Base-by-base conservation (phyloP, 768 basidiomycete genomes). In the Candolleomyces aberdarensis region DNA sequence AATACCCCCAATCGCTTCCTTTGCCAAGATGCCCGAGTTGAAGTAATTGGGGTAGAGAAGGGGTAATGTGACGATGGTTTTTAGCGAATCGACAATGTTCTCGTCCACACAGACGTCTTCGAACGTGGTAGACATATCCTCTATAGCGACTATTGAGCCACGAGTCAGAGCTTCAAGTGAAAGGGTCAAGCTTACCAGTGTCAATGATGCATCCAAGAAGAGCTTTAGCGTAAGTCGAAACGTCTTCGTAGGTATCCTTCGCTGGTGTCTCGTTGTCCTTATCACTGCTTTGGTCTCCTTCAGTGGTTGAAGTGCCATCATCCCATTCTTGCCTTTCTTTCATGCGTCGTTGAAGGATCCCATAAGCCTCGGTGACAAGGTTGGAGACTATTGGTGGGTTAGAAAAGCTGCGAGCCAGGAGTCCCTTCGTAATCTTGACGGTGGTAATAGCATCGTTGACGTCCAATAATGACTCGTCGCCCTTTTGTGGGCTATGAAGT, bases 1-100 rank as follows among this genome's bases (percentile, higher is more conserved):
- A 51, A 83, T 79, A 67, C 83, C 83, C 64, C 82, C 82, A 19
- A 82, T 82, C 1, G 83, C 80, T 64, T 84, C 82, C 66, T 81
- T 83, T 59, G 79, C 80, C 46, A 84, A 76, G 43, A 82, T 78
- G 59, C 80, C 80, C 57, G 78, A 48, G 49, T 63, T 63, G 60
- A 66, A 68, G 20, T 52, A 40, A 48, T 29, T 39, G 20, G 65
- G 65, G 44, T 60, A 52, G 1, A 59, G 47, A 7, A 66, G 51
- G 10, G 63, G 67, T 22, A 68, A 56, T 13, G 62, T 61, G 51
- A 68, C 59, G 51, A 63, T 59, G 7, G 59, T 63, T 22, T 60
- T 40, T 20, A 68, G 61, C 0, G 65, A 49, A 26, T 67, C 53
- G 15, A 68, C 58, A 31, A 59, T 61, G n/a, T 57, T 51, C 29